Percentiles rank a stretch among this genome's conserved stretches.
phyloP scores from a whole-genome alignment of 805 yeast genomes.

The Sugiyamaella marilandica region DNA sequence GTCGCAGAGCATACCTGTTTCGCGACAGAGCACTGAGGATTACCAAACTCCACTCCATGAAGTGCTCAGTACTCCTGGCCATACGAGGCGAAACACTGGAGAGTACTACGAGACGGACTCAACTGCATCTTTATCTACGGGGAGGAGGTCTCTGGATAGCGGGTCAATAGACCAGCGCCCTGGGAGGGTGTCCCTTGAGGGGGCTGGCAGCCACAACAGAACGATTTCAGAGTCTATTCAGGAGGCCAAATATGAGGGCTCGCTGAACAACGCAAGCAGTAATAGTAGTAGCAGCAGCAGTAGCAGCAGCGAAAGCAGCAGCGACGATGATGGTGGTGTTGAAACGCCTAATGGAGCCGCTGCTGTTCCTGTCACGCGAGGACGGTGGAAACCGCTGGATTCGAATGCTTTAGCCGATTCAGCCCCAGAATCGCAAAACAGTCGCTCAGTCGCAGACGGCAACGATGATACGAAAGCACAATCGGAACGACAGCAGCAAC shows the following conservation, averaged over 20 bases:
- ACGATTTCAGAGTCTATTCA: slow-evolving; percentile 14
- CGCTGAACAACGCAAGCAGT: not conserved
- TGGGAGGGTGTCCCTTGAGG: slow-evolving; percentile 12
- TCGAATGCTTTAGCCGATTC: slow-evolving; percentile 1
- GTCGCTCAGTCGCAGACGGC: too few species aligned
- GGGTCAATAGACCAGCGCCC: slow-evolving; percentile 5
- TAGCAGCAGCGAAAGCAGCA: not conserved
- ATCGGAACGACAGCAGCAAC: not conserved
- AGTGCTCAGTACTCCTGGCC: not conserved
- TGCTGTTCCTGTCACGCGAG: slow-evolving; percentile 1
- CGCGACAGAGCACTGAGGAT: not conserved
- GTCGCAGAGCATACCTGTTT: not conserved
- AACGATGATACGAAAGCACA: too few species aligned
- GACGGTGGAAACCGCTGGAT: slow-evolving; percentile 18
- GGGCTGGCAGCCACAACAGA: slow-evolving; percentile 14
- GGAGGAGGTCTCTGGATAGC: slow-evolving; percentile 23
- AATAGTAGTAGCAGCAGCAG: not conserved
- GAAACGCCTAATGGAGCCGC: not conserved
- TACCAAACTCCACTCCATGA: not conserved
- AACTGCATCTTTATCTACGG: slow-evolving; percentile 29
- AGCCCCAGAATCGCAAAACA: not conserved
- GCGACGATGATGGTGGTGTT: slow-evolving; percentile 1
- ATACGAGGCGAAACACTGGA: slow-evolving; percentile 1
- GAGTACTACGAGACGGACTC: slow-evolving; percentile 22
- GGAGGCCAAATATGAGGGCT: slow-evolving; percentile 6